Percentiles rank a stretch among this genome's conserved stretches.
phyloP scores from a whole-genome alignment of 192 early-diverging fungal species.

The Funneliformis geosporum region DNA sequence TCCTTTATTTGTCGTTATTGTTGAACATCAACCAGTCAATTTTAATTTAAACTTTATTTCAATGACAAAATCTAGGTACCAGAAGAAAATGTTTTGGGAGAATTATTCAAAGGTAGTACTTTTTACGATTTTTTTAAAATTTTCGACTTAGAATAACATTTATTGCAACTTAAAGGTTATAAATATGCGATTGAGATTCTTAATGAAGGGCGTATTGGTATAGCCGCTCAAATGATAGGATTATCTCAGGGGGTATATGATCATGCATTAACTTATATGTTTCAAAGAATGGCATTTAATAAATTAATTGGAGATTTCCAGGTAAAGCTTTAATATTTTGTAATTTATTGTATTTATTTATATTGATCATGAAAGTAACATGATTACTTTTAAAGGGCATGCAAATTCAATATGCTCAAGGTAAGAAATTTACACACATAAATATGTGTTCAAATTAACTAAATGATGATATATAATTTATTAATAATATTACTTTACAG shows the following conservation, averaged over 20 bases:
- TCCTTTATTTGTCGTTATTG: too few relatives aligned
- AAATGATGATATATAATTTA: not conserved
- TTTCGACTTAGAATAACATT: not conserved
- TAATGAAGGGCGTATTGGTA: slow-evolving; percentile 98
- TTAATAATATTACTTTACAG: slow-evolving; percentile 33
- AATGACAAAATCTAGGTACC: slow-evolving; percentile 57
- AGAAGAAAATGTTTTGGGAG: slow-evolving; percentile 83
- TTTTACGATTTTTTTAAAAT: not conserved
- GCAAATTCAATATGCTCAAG: slow-evolving; percentile 67
- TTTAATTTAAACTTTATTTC: not conserved
- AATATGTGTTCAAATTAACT: not conserved
- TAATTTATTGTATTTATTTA: not conserved
- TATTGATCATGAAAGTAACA: too few relatives aligned
- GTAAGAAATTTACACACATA: not conserved
- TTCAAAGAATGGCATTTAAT: slow-evolving; percentile 96
- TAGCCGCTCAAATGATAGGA: slow-evolving; percentile 98
- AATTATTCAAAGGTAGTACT: slow-evolving; percentile 71
- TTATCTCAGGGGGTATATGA: slow-evolving; percentile 94
- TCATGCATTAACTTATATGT: slow-evolving; percentile 83
- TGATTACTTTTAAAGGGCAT: slow-evolving; percentile 40
- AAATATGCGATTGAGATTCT: slow-evolving; percentile 97
- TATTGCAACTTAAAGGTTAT: slow-evolving; percentile 65
- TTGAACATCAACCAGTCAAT: not conserved
- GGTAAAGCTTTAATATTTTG: slow-evolving; percentile 34
- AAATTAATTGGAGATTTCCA: slow-evolving; percentile 85